A percentile compares a stretch with the other conserved stretches of the same genome.
Evolutionary conservation across 305 asterid genomes (phyloP).

Genomic region (Fraxinus greggii): DNA sequence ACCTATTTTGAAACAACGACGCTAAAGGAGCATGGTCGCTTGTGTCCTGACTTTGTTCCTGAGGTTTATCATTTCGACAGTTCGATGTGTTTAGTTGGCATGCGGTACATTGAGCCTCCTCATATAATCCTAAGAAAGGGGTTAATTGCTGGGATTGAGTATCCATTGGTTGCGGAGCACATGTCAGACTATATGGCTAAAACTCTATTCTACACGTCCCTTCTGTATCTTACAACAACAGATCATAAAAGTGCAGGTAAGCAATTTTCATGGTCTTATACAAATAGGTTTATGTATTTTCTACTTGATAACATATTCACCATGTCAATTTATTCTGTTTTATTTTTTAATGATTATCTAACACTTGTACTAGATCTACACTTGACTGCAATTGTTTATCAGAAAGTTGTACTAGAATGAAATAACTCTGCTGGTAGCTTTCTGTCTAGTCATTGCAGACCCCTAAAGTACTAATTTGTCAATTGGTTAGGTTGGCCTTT

Average conservation of each 20-base stretch:
- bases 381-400: not conserved
- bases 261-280: not conserved
- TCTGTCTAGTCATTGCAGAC: not conserved
- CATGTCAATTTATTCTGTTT: not conserved
- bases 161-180: conserved; percentile 85
- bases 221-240: conserved; percentile 79
- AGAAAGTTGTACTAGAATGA: not conserved
- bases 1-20: conserved; percentile 73
- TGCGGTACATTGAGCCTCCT: conserved; percentile 93
- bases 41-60: conserved; percentile 84
- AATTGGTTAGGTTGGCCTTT: not conserved
- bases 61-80: conserved; percentile 91
- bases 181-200: conserved; percentile 76
- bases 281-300: not conserved
- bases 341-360: not conserved
- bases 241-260: conserved; percentile 84
- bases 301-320: not conserved
- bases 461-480: not conserved
- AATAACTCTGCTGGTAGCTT: not conserved
- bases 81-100: conserved; percentile 81
- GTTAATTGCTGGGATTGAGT: conserved; percentile 75
- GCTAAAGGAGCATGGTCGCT: conserved; percentile 63
- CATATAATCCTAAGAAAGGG: conserved; percentile 91
- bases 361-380: not conserved
- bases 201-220: conserved; percentile 84